phyloP scores from a whole-genome alignment of 2,329 filamentous ascomycete species.

The Fusarium udum region DNA sequence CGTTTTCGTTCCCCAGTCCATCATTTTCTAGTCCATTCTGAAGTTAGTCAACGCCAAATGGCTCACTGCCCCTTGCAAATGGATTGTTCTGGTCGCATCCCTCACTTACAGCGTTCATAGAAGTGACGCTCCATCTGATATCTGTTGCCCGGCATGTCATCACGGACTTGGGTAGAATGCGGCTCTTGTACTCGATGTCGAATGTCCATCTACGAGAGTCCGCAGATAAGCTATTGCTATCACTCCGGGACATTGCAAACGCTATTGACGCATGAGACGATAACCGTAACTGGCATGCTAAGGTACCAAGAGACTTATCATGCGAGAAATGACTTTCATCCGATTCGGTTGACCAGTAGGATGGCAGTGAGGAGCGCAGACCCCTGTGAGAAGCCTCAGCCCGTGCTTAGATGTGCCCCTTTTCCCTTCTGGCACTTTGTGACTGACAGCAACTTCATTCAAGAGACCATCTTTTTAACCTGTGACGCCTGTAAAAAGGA shows the following conservation, averaged over 20 bases:
- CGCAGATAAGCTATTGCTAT: not conserved
- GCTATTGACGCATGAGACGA: not conserved
- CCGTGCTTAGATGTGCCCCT: not conserved
- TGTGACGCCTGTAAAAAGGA: not conserved
- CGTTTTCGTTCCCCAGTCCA: not conserved
- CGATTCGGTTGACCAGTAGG: not conserved
- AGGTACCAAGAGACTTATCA: too few relatives aligned
- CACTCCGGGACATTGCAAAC: not conserved
- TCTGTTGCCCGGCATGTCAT: not conserved
- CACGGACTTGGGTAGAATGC: not conserved
- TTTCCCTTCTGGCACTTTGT: not conserved
- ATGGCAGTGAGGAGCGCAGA: not conserved
- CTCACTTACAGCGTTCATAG: not conserved
- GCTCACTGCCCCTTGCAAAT: not conserved
- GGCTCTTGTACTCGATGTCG: not conserved
- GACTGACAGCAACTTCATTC: too few relatives aligned
- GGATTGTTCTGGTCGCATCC: accelerated
- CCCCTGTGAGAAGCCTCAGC: not conserved
- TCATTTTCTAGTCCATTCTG: not conserved
- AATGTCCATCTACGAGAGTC: not conserved
- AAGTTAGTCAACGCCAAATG: not conserved
- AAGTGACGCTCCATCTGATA: not conserved
- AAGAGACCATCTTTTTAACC: not conserved
- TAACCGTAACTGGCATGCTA: not conserved
- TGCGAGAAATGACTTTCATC: not conserved